Percentiles rank a stretch among this genome's conserved stretches.
phyloP scores from a whole-genome alignment of 352 stramenopile species.

The Pythium graminicola region DNA sequence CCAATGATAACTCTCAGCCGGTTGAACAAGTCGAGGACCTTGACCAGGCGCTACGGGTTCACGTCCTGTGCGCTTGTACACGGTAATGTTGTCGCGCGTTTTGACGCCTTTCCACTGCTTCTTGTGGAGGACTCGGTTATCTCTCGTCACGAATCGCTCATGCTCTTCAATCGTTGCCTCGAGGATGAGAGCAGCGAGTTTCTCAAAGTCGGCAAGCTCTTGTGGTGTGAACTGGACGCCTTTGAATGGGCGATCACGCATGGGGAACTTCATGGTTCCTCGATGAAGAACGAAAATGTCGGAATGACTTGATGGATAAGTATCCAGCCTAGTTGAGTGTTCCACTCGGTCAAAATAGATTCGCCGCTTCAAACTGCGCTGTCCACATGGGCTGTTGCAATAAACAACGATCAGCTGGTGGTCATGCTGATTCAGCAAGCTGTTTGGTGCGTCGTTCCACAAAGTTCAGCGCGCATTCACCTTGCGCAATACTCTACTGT shows the following conservation, averaged over 20 bases:
- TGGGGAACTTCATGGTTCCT: conserved; percentile 16
- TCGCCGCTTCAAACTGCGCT: no score
- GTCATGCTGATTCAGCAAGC: no score
- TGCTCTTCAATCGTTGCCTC: conserved; percentile 11
- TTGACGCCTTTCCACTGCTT: conserved; percentile 47
- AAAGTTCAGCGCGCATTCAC: no score
- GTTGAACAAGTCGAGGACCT: conserved; percentile 2
- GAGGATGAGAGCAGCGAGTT: conserved; percentile 7
- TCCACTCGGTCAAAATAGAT: no score
- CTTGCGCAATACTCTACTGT: no score
- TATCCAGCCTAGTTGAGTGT: no score
- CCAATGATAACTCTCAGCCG: conserved; percentile 1
- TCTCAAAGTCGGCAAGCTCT: conserved; percentile 7
- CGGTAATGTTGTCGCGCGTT: conserved; percentile 32
- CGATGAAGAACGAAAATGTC: no score
- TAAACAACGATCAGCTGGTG: no score
- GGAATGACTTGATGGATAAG: no score
- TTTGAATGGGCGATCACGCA: conserved; percentile 14
- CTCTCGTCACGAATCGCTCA: conserved; percentile 5
- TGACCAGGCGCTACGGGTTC: no score
- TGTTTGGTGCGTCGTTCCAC: no score
- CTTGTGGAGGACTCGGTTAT: conserved; percentile 9
- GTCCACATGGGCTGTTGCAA: no score
- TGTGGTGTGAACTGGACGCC: conserved; percentile 3
- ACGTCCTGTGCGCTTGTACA: conserved; percentile 26